Evolutionary conservation across 345 rosid genomes (phyloP), one percentile per base, ranked within the genome.

Genomic region (Gossypium ekmanianum): DNA sequence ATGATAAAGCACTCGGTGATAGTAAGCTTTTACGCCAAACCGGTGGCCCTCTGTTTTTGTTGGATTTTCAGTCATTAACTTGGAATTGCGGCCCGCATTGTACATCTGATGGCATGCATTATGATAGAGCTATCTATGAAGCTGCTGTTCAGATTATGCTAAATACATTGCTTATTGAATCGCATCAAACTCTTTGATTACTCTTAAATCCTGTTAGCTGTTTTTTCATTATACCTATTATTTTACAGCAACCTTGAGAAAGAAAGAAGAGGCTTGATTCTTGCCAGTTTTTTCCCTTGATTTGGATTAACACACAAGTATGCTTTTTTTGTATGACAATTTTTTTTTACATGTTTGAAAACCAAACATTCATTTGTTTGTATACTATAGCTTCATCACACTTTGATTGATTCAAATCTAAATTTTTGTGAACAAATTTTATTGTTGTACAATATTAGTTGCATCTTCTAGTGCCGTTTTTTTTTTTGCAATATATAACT

Each of bases 31-130:
- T 95, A 78, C 89, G 88, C 4, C 90, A 82, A 78, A 81, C 77
- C 18, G 97, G 97, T 0, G 99, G 98, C 27, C 99, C 94, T n/a
- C 80, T 90, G 76, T 41, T 90, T n/a, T 77, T 90, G 82, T 84
- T 95, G 73, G 97, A 93, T 77, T 83, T 92, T 17, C 92, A 91
- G 79, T 90, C 93, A 10, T 84, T 93, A 77, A 93, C 88, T 41
- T 91, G 89, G 94, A 89, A 93, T 41, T 95, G 97, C 82, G 98
- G 98, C 26, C 87, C 87, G 26, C 85, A 81, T 48, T 96, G 99
- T 83, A 88, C 97, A 7, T 74, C 72, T 45, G 99, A 96, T 39
- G 99, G 98, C 22, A 93, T 96, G 98, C 98, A 96, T 81, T 96
- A 96, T 61, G 94, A 93, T 81, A 83, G 73, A 62, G 89, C 79